Evolutionary conservation across 1,284 basidiomycete species (phyloP).

Genomic region (Cryptococcus sp.): DNA sequence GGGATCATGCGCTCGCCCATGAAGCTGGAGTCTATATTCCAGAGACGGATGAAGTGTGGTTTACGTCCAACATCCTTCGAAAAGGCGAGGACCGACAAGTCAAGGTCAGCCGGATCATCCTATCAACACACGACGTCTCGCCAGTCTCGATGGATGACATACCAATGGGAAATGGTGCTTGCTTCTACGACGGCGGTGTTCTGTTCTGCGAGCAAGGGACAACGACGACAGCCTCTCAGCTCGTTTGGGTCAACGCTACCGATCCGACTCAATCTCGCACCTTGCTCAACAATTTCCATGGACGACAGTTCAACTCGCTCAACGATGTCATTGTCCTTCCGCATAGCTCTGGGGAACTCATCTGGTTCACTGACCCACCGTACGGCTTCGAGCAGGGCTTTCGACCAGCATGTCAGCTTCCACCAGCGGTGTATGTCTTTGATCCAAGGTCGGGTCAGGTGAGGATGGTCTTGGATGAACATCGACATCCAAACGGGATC

Average conservation of each 20-base stretch:
- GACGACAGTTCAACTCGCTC: slow-evolving; percentile 69
- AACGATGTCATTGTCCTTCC: slow-evolving; percentile 70
- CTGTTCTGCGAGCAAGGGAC: slow-evolving; percentile 32
- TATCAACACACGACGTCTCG: slow-evolving; percentile 4
- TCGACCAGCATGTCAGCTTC: slow-evolving; percentile 48
- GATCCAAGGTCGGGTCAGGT: slow-evolving; percentile 60
- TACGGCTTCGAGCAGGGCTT: slow-evolving; percentile 33
- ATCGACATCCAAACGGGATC: slow-evolving; percentile 45
- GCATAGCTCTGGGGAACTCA: slow-evolving; percentile 10
- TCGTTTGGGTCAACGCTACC: slow-evolving; percentile 16
- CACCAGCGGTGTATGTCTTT: slow-evolving; percentile 66
- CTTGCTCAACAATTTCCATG: slow-evolving; percentile 64
- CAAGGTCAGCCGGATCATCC: slow-evolving; percentile 7
- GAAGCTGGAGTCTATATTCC: slow-evolving; percentile 29
- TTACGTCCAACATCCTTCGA: slow-evolving; percentile 21
- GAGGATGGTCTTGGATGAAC: slow-evolving; percentile 63
- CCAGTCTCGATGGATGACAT: not conserved
- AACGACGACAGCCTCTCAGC: slow-evolving; percentile 11
- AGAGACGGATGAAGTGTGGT: slow-evolving; percentile 19
- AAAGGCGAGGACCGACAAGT: not conserved
- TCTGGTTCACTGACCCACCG: slow-evolving; percentile 39
- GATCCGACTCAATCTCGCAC: slow-evolving; percentile 29
- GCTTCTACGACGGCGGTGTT: slow-evolving; percentile 14
- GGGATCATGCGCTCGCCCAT: slow-evolving; percentile 18
- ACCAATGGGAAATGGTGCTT: slow-evolving; percentile 24